A percentile compares a stretch with the other conserved stretches of the same genome.
phyloP scores from a whole-genome alignment of 345 rosid genomes.

The Noccaea bulbosa region DNA sequence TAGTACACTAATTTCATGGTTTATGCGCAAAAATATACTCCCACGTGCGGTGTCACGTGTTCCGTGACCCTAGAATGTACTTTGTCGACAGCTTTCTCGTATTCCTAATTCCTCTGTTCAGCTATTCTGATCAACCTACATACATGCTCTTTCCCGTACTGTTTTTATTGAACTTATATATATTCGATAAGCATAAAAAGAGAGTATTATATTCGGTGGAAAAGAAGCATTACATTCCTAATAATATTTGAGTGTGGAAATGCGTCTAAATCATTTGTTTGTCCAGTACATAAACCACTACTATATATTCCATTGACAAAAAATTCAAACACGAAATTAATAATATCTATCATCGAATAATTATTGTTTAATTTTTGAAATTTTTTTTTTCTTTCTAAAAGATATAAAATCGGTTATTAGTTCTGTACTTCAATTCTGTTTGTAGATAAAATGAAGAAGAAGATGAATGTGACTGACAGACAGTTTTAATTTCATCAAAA shows the following conservation, averaged over 20 bases:
- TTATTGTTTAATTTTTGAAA: too few species aligned
- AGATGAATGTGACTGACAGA: background rate
- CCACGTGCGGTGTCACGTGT: slow-evolving; percentile 67
- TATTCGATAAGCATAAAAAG: background rate
- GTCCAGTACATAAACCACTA: slow-evolving; percentile 27
- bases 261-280: too few species aligned
- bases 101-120: slow-evolving; percentile 39
- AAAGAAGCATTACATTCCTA: slow-evolving; percentile 13
- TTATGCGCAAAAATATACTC: slow-evolving; percentile 12
- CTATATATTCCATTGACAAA: slow-evolving; percentile 16
- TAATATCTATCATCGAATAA: background rate
- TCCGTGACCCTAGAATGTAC: slow-evolving; percentile 45
- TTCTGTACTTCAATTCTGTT: too few species aligned
- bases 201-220: slow-evolving; percentile 17
- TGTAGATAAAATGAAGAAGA: background rate
- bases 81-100: slow-evolving; percentile 47
- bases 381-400: background rate
- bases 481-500: too few species aligned
- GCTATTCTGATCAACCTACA: slow-evolving; percentile 19
- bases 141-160: slow-evolving; percentile 37
- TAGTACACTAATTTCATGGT: slow-evolving; percentile 22
- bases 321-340: background rate
- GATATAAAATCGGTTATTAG: background rate
- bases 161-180: background rate
- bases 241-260: background rate